phyloP scores from a whole-genome alignment of 2,329 filamentous ascomycete genomes.

The Penicillium sp. region DNA sequence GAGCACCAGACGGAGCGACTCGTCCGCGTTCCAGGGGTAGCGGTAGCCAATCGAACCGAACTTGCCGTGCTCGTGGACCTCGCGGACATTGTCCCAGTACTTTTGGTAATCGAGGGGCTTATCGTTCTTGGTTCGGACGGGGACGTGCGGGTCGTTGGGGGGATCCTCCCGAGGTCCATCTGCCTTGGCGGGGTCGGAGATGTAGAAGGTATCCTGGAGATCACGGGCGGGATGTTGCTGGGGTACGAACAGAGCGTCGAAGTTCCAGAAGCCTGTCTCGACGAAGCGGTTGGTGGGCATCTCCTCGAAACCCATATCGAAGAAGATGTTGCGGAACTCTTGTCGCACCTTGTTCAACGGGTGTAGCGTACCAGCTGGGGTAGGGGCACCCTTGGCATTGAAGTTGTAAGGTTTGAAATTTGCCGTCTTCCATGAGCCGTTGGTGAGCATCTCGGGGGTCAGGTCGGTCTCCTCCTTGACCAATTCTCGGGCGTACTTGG shows the following conservation, averaged over 20 bases:
- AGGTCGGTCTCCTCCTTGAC: slow-evolving; percentile 92
- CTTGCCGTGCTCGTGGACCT: slow-evolving; percentile 85
- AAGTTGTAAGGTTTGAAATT: slow-evolving; percentile 84
- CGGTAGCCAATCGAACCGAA: slow-evolving; percentile 95
- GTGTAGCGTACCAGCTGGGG: slow-evolving; percentile 50
- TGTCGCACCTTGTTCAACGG: slow-evolving; percentile 86
- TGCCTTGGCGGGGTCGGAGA: slow-evolving; percentile 77
- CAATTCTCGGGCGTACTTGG: slow-evolving; percentile 84
- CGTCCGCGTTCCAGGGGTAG: slow-evolving; percentile 86
- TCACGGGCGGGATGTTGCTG: slow-evolving; percentile 97
- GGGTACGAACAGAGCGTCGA: slow-evolving; percentile 92
- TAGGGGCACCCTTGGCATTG: slow-evolving; percentile 59
- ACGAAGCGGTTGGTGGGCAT: slow-evolving; percentile 94
- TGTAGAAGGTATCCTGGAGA: slow-evolving; percentile 97
- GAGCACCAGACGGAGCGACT: slow-evolving; percentile 81
- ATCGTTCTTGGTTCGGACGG: slow-evolving; percentile 33
- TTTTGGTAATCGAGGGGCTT: slow-evolving; percentile 65
- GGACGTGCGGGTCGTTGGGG: slow-evolving; percentile 37
- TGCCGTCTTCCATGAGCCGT: slow-evolving; percentile 86
- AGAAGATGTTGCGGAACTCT: slow-evolving; percentile 97
- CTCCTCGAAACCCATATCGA: slow-evolving; percentile 97
- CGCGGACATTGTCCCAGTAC: slow-evolving; percentile 83
- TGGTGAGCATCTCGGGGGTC: slow-evolving; percentile 84
- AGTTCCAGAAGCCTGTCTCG: slow-evolving; percentile 99
- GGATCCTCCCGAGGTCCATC: slow-evolving; percentile 62